Percentiles rank a stretch among this genome's conserved stretches.
Conservation (phyloP, 2,329 filamentous ascomycete species). For the Aspergillus ruber region DNA sequence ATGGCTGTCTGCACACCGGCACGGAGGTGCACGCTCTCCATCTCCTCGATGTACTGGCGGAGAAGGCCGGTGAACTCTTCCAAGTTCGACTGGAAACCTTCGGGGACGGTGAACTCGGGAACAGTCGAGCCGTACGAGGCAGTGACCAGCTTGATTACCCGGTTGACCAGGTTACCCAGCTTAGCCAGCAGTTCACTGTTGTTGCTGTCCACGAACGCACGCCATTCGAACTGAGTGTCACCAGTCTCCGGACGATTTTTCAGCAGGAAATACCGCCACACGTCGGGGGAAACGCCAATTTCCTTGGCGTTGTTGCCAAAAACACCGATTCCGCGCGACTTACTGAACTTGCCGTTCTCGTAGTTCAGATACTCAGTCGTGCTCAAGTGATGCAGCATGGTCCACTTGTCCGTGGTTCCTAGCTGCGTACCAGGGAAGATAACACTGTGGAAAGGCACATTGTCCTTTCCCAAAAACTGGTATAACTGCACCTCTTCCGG, state of each 20-base stretch:
- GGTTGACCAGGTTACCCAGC: constrained; percentile 66
- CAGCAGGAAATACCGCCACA: constrained; percentile 91
- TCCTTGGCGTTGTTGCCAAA: constrained; percentile 86
- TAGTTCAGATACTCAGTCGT: constrained; percentile 89
- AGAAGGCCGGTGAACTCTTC: constrained; percentile 47
- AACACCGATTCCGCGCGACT: constrained; percentile 81
- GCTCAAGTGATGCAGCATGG: constrained; percentile 78
- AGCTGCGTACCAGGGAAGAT: constrained; percentile 86
- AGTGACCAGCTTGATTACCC: constrained; percentile 65
- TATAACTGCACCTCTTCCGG: constrained; percentile 82
- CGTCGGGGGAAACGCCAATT: constrained; percentile 74
- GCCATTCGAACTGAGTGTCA: constrained; percentile 88
- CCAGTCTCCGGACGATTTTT: constrained; percentile 77
- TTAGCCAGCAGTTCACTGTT: constrained; percentile 81
- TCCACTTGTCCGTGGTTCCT: constrained; percentile 80
- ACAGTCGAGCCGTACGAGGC: constrained; percentile 58
- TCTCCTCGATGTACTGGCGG: constrained; percentile 51
- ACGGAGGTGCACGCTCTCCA: constrained; percentile 56
- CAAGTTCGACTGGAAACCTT: constrained; percentile 34
- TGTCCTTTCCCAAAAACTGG: constrained; percentile 94
- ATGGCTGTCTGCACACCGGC: constrained; percentile 50
- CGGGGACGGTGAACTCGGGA: constrained; percentile 35
- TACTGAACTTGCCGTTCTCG: constrained; percentile 85
- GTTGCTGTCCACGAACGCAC: constrained; percentile 72
- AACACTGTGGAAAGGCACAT: constrained; percentile 80